These are phyloP conservation scores for Mortierella alpina DNA, from an alignment of 192 early-diverging fungal genomes.

Conservation along the genomic window DNA sequence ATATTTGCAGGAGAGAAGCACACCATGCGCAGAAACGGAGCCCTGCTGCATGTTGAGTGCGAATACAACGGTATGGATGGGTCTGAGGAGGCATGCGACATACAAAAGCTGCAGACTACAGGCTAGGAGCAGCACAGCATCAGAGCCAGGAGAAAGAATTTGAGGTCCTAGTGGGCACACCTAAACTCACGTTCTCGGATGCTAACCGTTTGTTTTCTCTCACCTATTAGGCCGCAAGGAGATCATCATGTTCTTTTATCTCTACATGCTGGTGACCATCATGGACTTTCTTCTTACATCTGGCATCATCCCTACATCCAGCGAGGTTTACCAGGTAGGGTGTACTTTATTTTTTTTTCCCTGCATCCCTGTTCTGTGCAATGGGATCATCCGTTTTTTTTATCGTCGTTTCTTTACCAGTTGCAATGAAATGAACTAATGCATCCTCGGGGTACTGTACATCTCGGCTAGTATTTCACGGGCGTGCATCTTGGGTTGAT, in stretches of 20 bases:
- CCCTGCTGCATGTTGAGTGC: no score
- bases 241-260: constrained; percentile 98
- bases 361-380: background rate
- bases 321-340: constrained; percentile 71
- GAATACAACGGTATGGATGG: no score
- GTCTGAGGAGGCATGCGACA: no score
- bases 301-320: constrained; percentile 91
- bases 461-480: constrained; percentile 76
- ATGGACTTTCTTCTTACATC: constrained; percentile 93
- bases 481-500: constrained; percentile 84
- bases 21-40: no score
- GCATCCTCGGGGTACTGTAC: background rate
- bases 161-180: background rate
- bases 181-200: background rate
- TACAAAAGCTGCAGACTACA: no score
- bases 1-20: no score
- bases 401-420: no score
- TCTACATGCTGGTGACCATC: constrained; percentile 87
- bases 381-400: background rate
- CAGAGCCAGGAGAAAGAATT: background rate
- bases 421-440: no score
- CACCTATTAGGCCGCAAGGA: constrained; percentile 86
- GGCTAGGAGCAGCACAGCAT: no score
- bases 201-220: background rate
- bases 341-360: constrained; percentile 10